Evolutionary conservation across 176 grass and related monocot genomes (phyloP), one percentile per base, ranked within the genome.

Genomic region (Rhynchospora pubera): DNA sequence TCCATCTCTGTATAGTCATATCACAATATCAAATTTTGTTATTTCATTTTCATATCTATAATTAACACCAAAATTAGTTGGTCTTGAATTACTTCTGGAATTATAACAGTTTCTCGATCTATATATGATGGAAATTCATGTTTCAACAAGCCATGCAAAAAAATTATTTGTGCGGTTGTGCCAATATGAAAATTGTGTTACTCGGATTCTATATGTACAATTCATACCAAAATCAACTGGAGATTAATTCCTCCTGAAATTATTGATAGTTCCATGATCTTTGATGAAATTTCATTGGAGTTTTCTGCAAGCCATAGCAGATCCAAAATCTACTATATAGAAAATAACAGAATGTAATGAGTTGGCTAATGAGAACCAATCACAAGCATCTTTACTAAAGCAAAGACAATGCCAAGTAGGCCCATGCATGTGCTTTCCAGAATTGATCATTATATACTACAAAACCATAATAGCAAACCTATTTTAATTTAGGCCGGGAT

Each of bases 361-460:
- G 7, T 45, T 19, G 10, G 69, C 43, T 46, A 9, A 73, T 47
- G 45, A 73, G 50, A 12, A 50, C 69, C 45, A 73, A 73, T 73
- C 44, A 51, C 42, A 73, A 73, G 68, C n/a, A 48, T 73, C 44
- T 73, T 47, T 12, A 50, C 43, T 51, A 51, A 74, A 51, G 69
- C 69, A 5, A 23, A 24, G 10, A 69, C 34, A 69, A 69, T 52
- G 69, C 11, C 69, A 51, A 74, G 69, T 74, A 24, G 23, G 11
- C 46, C 69, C 69, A 74, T 74, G 69, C 69, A 74, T 74, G 69
- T 74, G 68, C 44, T 73, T 72, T 50, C 44, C 12, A 73, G 16
- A 46, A 45, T 71, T 45, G n/a, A 69, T 69, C 65, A 69, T 69
- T 67, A 7, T 44, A 44, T 15, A 69, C 44, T 42, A 69, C 9